Evolutionary conservation across 345 rosid species (phyloP), one percentile per base, ranked within the genome.

Genomic region (Corchorus capsularis): DNA sequence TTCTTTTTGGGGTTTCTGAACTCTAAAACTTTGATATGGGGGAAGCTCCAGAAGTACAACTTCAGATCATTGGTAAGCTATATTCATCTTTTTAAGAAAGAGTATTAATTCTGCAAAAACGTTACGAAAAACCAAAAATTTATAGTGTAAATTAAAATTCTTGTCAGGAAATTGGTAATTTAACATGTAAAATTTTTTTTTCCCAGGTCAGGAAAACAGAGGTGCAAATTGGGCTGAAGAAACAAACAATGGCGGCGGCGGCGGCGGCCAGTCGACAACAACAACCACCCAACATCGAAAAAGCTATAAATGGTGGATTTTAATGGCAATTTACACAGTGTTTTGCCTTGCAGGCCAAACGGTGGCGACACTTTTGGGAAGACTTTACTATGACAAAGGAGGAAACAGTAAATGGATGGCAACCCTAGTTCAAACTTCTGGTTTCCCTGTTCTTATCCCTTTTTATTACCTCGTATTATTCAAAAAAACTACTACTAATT

Each of bases 371-470:
- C 63, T 88, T 64, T 57, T 90, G 5, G 92, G 85, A 3, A 83
- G 85, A 67, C 76, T 86, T 7, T 90, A 88, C 78, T 88, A 70
- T 37, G 80, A 78, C 64, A 81, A 83, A 45, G 89, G 92, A 11
- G 89, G 91, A 6, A 83, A 75, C 20, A 84, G 89, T 79, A 82
- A 78, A 71, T 89, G 90, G 89, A 75, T 89, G 80, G 82, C 82
- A 71, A 75, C 90, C 37, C 75, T 86, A 0, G 80, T 85, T 8
- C 92, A 89, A 72, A 50, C 75, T n/a, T 68, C 73, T 0, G 92
- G 92, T 54, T 89, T 90, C 80, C 87, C 87, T 1, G 66, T 85
- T 74, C 87, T 88, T 68, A 56, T 88, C 59, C 92, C 91, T 27
- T 79, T 66, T 56, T 87, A 83, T 32, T 80, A 69, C 77, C 69